Base-by-base conservation (phyloP, 1,284 basidiomycete species). In the Chiua sp. region DNA sequence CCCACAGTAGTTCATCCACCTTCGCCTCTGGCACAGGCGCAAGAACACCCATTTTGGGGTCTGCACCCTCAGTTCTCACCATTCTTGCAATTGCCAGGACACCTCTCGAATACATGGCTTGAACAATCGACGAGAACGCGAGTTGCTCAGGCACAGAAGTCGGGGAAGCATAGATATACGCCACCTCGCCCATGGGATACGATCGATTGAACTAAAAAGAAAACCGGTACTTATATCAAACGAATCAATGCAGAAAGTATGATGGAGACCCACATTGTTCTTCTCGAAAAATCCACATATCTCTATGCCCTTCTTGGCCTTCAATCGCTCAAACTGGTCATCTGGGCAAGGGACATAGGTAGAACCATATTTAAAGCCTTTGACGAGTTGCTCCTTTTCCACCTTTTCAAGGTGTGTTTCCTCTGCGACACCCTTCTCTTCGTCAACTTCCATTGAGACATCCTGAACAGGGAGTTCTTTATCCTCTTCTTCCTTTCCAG, bases 331-430 rank as follows among this genome's bases (percentile, higher is more conserved):
- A 66, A 95, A 96, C 54, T 90, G 83, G 8, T 86, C 92, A 48
- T 93, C 92, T 4, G 92, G 90, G 73, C 91, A 88, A 3, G 94
- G 93, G 2, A 90, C 90, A 74, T 95, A 94, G 4, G 91, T 93
- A 5, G 92, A 88, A 7, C 97, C 97, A 66, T 98, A 98, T 73
- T 94, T 93, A 83, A 92, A 98, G 0, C 95, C 97, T 63, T 86
- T 83, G 23, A 91, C 79, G 18, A 95, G 85, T 20, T 89, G 80
- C 59, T 94, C 91, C 68, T 88, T 87, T 63, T 91, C 88, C 7
- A 92, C 82, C 64, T 80, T 84, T 68, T 83, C 80, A 30, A 76
- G 57, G 18, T 59, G 60, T 11, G 71, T 56, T 51, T 76, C 75
- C n/a, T 75, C 73, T 51, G 72, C 69, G 5, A 74, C 70, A 23